Base-by-base conservation (phyloP, 176 grass and related monocot genomes). In the Zizania latifolia region DNA sequence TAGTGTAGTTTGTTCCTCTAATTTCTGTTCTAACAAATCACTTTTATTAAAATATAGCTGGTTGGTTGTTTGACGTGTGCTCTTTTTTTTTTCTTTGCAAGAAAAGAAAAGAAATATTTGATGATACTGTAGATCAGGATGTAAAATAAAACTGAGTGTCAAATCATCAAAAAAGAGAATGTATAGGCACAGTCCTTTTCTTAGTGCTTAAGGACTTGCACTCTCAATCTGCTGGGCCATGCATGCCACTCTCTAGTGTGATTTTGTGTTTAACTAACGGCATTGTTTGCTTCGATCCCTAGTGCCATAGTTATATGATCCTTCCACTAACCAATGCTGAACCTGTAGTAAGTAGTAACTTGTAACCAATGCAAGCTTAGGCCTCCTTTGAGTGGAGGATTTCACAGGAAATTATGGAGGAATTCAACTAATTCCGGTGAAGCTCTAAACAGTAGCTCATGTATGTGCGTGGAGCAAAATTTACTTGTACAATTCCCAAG, bases 171-270 rank as follows among this genome's bases (percentile, higher is more conserved):
- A n/a, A n/a, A n/a, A n/a, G 74, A 50, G 30, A 58, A 31, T 72
- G 36, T 33, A 77, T 34, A 50, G 58, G 78, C 51, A 37, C 48
- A 27, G 58, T 41, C 22, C 72, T 65, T 72, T 86, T 76, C 40
- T 74, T 66, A 67, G 23, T 32, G 36, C 33, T 45, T 21, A 10
- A 70, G 71, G 37, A 32, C 30, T 32, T 57, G 57, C 68, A 30
- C 21, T 62, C 63, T 22, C 30, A 39, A 81, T 48, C 68, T 62
- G 27, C 21, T 19, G 4, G 14, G 33, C 77, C 26, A 34, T n/a
- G n/a, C n/a, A n/a, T n/a, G 48, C 19, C 48, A 53, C 7, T 15
- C 29, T 6, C 57, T 51, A n/a, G n/a, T n/a, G n/a, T n/a, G n/a
- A 37, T 16, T 34, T 41, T 34, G 13, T 24, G 59, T 35, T 64